Conservation (phyloP, 345 rosid species). For the Citrus sp. region DNA sequence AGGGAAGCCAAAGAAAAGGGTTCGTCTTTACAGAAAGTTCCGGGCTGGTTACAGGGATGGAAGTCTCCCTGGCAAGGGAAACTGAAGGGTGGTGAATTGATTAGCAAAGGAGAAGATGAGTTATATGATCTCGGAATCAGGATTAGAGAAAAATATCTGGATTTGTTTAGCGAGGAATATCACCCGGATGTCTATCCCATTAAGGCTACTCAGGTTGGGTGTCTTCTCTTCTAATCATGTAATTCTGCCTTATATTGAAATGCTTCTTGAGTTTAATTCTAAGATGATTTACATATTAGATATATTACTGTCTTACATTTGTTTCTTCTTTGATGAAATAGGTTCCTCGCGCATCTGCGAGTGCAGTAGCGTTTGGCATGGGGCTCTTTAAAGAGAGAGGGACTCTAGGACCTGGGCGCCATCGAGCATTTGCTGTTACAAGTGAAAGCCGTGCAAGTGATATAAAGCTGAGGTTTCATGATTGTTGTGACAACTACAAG, state of each 20-base stretch:
- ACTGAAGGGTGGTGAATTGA: slow-evolving; percentile 78
- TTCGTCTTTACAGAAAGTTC: slow-evolving; percentile 39
- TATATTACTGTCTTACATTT: not conserved
- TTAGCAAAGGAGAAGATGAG: slow-evolving; percentile 75
- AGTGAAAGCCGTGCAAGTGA: slow-evolving; percentile 97
- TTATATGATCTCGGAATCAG: slow-evolving; percentile 72
- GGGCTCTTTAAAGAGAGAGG: slow-evolving; percentile 85
- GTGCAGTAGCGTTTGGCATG: slow-evolving; percentile 98
- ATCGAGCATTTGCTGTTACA: slow-evolving; percentile 81
- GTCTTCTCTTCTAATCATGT: not conserved
- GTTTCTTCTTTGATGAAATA: slow-evolving; percentile 20
- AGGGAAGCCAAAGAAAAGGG: slow-evolving; percentile 55
- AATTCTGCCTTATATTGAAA: not conserved
- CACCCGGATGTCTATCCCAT: slow-evolving; percentile 83
- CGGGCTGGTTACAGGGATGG: slow-evolving; percentile 75
- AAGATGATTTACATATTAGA: not conserved
- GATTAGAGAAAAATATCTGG: slow-evolving; percentile 65
- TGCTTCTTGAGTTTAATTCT: not conserved
- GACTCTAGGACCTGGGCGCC: slow-evolving; percentile 69
- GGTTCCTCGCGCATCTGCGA: slow-evolving; percentile 94
- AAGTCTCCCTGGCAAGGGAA: slow-evolving; percentile 85
- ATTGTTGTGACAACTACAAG: slow-evolving; percentile 89
- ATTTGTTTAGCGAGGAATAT: slow-evolving; percentile 67
- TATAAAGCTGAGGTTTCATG: slow-evolving; percentile 67
- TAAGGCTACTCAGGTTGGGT: slow-evolving; percentile 72